These are phyloP conservation scores for Amoebophrya sp. DNA, from an alignment of 169 alveolate species.

Conservation along the genomic window DNA sequence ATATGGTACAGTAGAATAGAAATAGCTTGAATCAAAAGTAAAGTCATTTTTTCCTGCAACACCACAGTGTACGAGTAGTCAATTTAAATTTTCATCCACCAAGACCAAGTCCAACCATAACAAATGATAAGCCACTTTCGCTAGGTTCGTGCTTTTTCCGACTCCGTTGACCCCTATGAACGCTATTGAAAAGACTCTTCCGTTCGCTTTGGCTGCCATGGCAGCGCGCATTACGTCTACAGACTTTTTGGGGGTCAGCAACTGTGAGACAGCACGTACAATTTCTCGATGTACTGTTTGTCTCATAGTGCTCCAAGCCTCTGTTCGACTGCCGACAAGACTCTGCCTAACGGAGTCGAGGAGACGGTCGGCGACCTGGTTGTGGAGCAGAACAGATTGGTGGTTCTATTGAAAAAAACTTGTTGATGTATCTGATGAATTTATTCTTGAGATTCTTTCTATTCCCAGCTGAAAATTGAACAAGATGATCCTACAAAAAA, in stretches of 20 bases:
- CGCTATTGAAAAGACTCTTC: conserved; percentile 51
- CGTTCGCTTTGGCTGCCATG: conserved; percentile 45
- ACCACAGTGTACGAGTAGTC: neutral
- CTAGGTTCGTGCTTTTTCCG: conserved; percentile 98
- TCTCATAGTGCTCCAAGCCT: neutral
- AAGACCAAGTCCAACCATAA: conserved; percentile 44
- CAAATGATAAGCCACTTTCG: conserved; percentile 92
- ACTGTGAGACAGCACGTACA: neutral
- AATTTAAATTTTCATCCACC: neutral
- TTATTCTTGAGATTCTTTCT: too few relatives aligned
- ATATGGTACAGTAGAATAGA: too few relatives aligned
- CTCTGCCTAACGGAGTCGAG: neutral
- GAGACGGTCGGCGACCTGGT: neutral
- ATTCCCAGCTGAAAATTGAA: too few relatives aligned
- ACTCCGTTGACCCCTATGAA: conserved; percentile 98
- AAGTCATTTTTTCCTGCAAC: too few relatives aligned
- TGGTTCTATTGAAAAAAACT: too few relatives aligned
- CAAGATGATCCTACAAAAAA: too few relatives aligned
- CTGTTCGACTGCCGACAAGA: neutral
- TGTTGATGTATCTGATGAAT: too few relatives aligned
- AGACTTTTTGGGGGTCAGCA: conserved; percentile 57
- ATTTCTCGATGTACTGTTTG: neutral
- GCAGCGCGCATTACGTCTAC: conserved; percentile 55
- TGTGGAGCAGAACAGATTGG: too few relatives aligned
- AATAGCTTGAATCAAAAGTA: too few relatives aligned